These are phyloP conservation scores for Pseudozyma pruni DNA, from an alignment of 1,284 basidiomycete species.

Conservation along the genomic window DNA sequence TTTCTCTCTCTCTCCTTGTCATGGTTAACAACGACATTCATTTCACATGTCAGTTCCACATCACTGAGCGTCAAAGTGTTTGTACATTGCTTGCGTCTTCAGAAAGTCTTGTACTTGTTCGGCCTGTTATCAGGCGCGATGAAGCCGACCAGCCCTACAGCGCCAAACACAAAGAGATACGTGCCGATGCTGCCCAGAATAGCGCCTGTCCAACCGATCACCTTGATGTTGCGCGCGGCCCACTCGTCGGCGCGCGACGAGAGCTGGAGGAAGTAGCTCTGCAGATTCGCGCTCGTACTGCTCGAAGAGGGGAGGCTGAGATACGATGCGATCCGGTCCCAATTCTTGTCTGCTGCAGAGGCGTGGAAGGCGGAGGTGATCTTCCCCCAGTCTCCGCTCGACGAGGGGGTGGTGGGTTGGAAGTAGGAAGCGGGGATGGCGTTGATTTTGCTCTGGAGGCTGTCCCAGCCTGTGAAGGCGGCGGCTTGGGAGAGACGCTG, in stretches of 20 bases:
- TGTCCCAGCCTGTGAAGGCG: slow-evolving; percentile 1
- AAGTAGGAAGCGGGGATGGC: slow-evolving; percentile 6
- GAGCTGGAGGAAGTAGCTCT: slow-evolving; percentile 9
- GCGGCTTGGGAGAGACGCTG: slow-evolving; percentile 24
- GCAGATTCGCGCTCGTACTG: neutral
- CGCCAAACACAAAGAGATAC: slow-evolving; percentile 39
- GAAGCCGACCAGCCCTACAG: slow-evolving; percentile 32
- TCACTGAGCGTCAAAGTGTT: too few relatives aligned
- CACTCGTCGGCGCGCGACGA: slow-evolving; percentile 25
- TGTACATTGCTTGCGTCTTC: neutral
- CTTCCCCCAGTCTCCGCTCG: slow-evolving; percentile 3
- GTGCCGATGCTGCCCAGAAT: slow-evolving; percentile 13
- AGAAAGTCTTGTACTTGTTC: slow-evolving; percentile 25
- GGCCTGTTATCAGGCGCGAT: slow-evolving; percentile 22
- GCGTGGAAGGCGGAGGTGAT: neutral
- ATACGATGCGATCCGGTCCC: slow-evolving; percentile 8
- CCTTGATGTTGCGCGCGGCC: slow-evolving; percentile 15
- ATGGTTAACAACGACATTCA: too few relatives aligned
- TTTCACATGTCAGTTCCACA: too few relatives aligned
- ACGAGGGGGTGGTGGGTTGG: neutral
- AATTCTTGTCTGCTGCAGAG: neutral
- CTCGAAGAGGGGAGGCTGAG: neutral
- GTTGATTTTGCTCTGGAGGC: slow-evolving; percentile 3
- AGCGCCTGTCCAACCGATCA: slow-evolving; percentile 44
- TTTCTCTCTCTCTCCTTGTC: too few relatives aligned